Conservation (phyloP, 106 monocot genomes). For the Agapanthus africanus region DNA sequence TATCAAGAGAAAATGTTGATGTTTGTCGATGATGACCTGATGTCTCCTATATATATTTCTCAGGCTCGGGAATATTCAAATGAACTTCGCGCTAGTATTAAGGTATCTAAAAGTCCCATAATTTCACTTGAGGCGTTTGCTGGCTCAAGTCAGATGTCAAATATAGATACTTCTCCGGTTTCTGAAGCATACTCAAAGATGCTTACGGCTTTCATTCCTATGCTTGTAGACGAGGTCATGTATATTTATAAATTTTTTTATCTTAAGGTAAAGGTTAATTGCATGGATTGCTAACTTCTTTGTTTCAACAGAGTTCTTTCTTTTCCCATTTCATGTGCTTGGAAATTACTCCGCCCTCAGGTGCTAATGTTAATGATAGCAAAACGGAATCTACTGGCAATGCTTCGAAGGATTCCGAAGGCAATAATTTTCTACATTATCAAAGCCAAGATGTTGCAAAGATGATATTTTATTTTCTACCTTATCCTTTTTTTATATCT, state of each 20-base stretch:
- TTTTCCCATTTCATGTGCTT: constrained; percentile 99
- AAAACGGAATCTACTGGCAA: constrained; percentile 24
- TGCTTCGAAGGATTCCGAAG: constrained; percentile 40
- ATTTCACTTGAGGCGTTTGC: constrained; percentile 63
- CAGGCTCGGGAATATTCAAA: constrained; percentile 92
- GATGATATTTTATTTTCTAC: neutral
- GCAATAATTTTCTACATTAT: constrained; percentile 24
- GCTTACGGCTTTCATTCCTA: constrained; percentile 91
- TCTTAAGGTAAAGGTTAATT: neutral
- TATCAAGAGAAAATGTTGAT: neutral
- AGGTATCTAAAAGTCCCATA: constrained; percentile 44
- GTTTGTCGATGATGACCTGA: too few relatives aligned
- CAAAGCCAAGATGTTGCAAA: neutral
- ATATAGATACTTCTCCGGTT: constrained; percentile 55
- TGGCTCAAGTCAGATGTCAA: constrained; percentile 36
- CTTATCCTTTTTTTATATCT: constrained; percentile 2
- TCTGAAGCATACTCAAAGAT: constrained; percentile 95
- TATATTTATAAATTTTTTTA: constrained; percentile 5
- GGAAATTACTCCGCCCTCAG: constrained; percentile 56
- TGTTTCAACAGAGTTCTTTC: constrained; percentile 69
- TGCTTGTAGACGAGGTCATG: constrained; percentile 88
- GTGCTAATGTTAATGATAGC: constrained; percentile 16
- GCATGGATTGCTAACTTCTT: constrained; percentile 3
- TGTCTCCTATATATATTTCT: too few relatives aligned
- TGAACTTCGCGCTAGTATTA: constrained; percentile 89